A percentile compares a stretch with the other conserved stretches of the same genome.
Conservation (phyloP, 2,329 filamentous ascomycete species). For the Fusarium bulbicola region DNA sequence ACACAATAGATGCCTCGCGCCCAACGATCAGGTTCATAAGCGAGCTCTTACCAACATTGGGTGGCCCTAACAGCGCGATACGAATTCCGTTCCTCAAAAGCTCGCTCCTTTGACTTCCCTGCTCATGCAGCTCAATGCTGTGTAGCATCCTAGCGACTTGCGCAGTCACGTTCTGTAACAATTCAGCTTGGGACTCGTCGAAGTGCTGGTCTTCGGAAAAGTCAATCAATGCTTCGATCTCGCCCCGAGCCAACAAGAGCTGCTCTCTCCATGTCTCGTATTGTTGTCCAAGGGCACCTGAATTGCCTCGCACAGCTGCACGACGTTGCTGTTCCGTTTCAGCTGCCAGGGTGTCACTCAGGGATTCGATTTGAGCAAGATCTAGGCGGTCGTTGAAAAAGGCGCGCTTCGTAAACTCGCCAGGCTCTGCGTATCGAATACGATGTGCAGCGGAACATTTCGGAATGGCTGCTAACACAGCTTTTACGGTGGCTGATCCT, state of each 20-base stretch:
- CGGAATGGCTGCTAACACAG: constrained; percentile 82
- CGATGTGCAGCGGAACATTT: constrained; percentile 49
- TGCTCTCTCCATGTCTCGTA: constrained; percentile 86
- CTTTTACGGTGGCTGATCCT: constrained; percentile 86
- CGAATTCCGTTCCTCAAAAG: constrained; percentile 85
- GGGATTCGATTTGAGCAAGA: constrained; percentile 80
- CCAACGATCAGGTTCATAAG: constrained; percentile 91
- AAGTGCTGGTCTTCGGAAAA: constrained; percentile 98
- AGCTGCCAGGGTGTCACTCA: constrained; percentile 70
- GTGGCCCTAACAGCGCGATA: constrained; percentile 87
- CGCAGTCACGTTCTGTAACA: constrained; percentile 73
- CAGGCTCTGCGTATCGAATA: constrained; percentile 90
- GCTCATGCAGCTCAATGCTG: constrained; percentile 74
- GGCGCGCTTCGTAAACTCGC: constrained; percentile 92
- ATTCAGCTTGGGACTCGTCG: constrained; percentile 80
- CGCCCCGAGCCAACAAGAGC: constrained; percentile 83
- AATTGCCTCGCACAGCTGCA: constrained; percentile 81
- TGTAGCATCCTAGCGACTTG: constrained; percentile 70
- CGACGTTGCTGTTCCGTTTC: constrained; percentile 94
- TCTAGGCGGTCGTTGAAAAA: constrained; percentile 89
- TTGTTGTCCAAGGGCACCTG: constrained; percentile 72
- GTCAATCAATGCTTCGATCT: constrained; percentile 95
- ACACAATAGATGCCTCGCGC: constrained; percentile 94
- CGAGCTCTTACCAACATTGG: constrained; percentile 95
- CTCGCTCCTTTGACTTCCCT: constrained; percentile 83